These are phyloP conservation scores for Rhodotorula sp. DNA, from an alignment of 1,284 basidiomycete genomes.

Conservation along the genomic window DNA sequence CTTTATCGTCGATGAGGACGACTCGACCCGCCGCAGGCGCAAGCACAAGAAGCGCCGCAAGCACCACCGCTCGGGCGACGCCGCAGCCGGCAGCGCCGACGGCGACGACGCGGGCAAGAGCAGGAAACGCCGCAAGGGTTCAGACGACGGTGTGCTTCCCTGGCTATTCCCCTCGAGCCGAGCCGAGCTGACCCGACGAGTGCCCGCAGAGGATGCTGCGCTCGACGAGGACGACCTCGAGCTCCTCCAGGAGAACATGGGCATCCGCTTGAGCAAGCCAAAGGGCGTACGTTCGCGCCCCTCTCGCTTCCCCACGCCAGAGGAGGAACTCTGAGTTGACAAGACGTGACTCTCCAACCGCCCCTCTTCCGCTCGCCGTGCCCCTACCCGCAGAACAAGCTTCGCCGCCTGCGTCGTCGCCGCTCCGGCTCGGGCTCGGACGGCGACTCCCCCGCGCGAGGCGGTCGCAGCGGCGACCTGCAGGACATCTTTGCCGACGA, in stretches of 20 bases:
- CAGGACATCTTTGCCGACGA: constrained; percentile 57
- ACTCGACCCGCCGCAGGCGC: constrained; percentile 60
- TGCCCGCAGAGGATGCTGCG: constrained; percentile 60
- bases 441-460: constrained; percentile 37
- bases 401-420: constrained; percentile 69
- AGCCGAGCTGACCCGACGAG: neutral
- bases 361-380: constrained; percentile 34
- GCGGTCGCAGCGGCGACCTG: constrained; percentile 15
- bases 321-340: constrained; percentile 49
- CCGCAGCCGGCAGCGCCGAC: constrained; percentile 52
- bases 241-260: constrained; percentile 91
- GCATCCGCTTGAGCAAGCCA: constrained; percentile 55
- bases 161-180: neutral
- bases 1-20: constrained; percentile 84
- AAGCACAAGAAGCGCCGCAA: constrained; percentile 61
- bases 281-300: constrained; percentile 29
- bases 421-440: constrained; percentile 68
- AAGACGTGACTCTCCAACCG: too few species aligned
- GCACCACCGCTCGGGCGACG: constrained; percentile 6
- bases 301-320: neutral
- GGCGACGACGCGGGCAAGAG: constrained; percentile 52
- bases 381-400: constrained; percentile 50
- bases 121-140: constrained; percentile 62
- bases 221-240: constrained; percentile 96
- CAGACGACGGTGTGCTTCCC: constrained; percentile 31